These are phyloP conservation scores for Selaginella tamariscina DNA, from an alignment of 75 land plant genomes.

Conservation along the genomic window DNA sequence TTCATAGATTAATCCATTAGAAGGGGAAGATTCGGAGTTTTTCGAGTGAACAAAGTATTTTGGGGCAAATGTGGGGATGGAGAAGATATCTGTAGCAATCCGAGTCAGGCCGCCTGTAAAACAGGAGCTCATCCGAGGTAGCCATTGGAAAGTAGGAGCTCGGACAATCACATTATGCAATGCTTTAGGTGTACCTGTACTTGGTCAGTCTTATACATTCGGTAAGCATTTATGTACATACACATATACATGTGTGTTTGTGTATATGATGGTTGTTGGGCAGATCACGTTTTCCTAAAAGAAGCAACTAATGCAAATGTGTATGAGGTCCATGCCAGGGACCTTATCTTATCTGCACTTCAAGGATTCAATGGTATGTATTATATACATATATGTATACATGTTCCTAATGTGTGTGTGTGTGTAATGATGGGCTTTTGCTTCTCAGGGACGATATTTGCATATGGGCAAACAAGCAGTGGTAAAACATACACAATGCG, in stretches of 20 bases:
- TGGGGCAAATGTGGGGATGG: no score
- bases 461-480: slow-evolving; percentile 9
- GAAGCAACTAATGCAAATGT: slow-evolving; percentile 3
- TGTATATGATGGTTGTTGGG: neutral
- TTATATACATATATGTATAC: no score
- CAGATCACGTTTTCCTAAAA: neutral
- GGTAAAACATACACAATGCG: slow-evolving; percentile 11
- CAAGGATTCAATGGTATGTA: slow-evolving; percentile 11
- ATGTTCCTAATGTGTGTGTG: neutral
- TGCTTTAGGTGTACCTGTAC: slow-evolving; percentile 2
- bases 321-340: slow-evolving; percentile 8
- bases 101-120: slow-evolving; percentile 34
- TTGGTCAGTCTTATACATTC: slow-evolving; percentile 4
- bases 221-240: neutral
- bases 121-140: slow-evolving; percentile 32
- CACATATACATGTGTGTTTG: neutral
- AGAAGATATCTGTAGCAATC: slow-evolving; percentile 7
- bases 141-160: slow-evolving; percentile 19
- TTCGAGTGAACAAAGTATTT: no score
- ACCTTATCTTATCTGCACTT: slow-evolving; percentile 8
- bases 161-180: neutral
- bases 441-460: slow-evolving; percentile 5
- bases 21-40: no score
- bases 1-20: no score
- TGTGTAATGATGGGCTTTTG: neutral